A percentile compares a stretch with the other conserved stretches of the same genome.
Evolutionary conservation across 495 filamentous ascomycete genomes (phyloP).

Genomic region (Aspergillus coremiiformis): DNA sequence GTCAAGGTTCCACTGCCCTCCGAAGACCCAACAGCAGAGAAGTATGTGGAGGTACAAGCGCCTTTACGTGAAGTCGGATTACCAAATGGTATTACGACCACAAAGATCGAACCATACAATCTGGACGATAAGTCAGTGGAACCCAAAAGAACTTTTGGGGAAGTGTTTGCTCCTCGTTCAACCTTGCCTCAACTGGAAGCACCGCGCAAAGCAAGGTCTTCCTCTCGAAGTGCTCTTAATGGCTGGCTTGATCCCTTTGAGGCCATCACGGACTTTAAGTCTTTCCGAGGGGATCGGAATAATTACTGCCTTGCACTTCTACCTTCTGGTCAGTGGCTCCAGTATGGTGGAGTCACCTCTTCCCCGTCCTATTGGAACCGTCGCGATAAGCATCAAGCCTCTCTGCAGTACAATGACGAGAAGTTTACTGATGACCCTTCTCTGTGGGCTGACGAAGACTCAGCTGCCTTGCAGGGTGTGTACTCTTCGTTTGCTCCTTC

Average conservation of each 20-base stretch:
- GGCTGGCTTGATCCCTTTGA: slow-evolving; percentile 41
- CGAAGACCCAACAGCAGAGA: slow-evolving; percentile 34
- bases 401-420: slow-evolving; percentile 14
- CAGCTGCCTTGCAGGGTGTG: slow-evolving; percentile 65
- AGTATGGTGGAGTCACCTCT: slow-evolving; percentile 38
- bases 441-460: slow-evolving; percentile 29
- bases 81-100: slow-evolving; percentile 66
- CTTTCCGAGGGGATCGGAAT: slow-evolving; percentile 33
- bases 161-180: slow-evolving; percentile 69
- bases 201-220: slow-evolving; percentile 39
- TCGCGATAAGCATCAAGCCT: slow-evolving; percentile 28
- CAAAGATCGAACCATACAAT: slow-evolving; percentile 56
- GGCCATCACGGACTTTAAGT: slow-evolving; percentile 27
- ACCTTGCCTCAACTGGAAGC: slow-evolving; percentile 60
- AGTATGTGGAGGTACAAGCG: slow-evolving; percentile 39
- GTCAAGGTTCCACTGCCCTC: slow-evolving; percentile 27
- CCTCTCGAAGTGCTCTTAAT: slow-evolving; percentile 19
- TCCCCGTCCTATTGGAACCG: slow-evolving; percentile 38
- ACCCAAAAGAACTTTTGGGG: slow-evolving; percentile 61
- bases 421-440: slow-evolving; percentile 25
- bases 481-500: slow-evolving; percentile 86
- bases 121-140: slow-evolving; percentile 28
- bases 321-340: slow-evolving; percentile 37
- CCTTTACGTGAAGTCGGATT: slow-evolving; percentile 55
- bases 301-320: slow-evolving; percentile 36